Conservation (phyloP, 1,284 basidiomycete species). For the Tetrapyrgos nigripes region DNA sequence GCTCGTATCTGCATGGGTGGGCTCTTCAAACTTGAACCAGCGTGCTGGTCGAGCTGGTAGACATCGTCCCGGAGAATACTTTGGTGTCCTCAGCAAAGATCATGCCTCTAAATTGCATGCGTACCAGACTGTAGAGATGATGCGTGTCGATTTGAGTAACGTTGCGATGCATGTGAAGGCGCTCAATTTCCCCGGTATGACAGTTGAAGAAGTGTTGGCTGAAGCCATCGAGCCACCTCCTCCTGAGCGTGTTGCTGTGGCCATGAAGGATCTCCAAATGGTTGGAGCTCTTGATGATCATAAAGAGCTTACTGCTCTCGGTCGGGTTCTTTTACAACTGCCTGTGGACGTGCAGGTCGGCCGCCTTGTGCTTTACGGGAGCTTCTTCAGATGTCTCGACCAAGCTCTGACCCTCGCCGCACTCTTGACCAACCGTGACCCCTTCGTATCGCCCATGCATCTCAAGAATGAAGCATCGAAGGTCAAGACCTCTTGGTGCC, state of each 20-base stretch:
- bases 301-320: constrained; percentile 87
- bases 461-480: constrained; percentile 71
- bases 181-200: constrained; percentile 89
- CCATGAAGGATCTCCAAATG: constrained; percentile 84
- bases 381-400: constrained; percentile 94
- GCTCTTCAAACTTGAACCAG: constrained; percentile 93
- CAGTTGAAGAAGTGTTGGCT: constrained; percentile 87
- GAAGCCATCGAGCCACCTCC: constrained; percentile 93
- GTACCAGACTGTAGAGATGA: constrained; percentile 97
- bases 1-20: constrained; percentile 90
- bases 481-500: constrained; percentile 87
- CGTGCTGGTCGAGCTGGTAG: constrained; percentile 94
- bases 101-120: constrained; percentile 74
- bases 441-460: constrained; percentile 86
- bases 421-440: constrained; percentile 89
- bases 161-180: constrained; percentile 98
- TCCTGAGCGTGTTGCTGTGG: constrained; percentile 78
- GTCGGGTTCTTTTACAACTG: constrained; percentile 87
- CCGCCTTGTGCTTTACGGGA: constrained; percentile 88
- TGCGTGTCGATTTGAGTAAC: constrained; percentile 89
- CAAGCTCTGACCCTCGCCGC: constrained; percentile 90
- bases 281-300: constrained; percentile 86
- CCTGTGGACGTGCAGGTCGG: constrained; percentile 93
- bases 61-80: constrained; percentile 93
- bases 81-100: constrained; percentile 77